Conservation (phyloP, 768 basidiomycete species). For the Kwoniella sp. region DNA sequence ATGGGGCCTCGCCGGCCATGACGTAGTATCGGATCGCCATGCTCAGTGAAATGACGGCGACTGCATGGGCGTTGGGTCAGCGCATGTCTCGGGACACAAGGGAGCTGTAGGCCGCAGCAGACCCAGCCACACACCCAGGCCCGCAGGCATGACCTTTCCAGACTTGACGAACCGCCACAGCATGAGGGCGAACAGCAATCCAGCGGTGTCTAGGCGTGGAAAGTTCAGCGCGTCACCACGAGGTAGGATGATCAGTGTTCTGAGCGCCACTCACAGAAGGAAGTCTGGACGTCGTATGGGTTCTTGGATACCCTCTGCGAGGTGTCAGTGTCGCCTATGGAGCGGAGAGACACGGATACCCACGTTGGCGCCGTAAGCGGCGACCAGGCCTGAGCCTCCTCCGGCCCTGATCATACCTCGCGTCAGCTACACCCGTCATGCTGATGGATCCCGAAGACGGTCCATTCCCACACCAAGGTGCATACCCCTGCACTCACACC, state of each 20-base stretch:
- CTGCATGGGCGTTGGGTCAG: not conserved
- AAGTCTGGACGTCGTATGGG: constrained; percentile 5
- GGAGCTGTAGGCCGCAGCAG: not conserved
- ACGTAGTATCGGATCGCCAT: constrained; percentile 16
- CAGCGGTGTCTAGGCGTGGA: not conserved
- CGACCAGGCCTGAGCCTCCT: not conserved
- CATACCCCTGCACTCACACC: constrained; percentile 7
- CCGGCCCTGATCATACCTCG: not conserved
- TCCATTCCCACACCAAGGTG: not conserved
- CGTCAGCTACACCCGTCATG: too few relatives aligned
- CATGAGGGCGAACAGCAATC: constrained; percentile 5
- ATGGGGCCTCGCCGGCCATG: not conserved
- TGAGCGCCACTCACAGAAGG: constrained; percentile 9
- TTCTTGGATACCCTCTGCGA: constrained; percentile 14
- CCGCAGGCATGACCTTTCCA: constrained; percentile 24
- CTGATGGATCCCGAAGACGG: too few relatives aligned
- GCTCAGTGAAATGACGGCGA: constrained; percentile 6
- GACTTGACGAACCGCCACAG: constrained; percentile 7
- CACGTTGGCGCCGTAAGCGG: constrained; percentile 20
- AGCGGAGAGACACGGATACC: constrained; percentile 6
- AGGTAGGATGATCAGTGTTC: too few relatives aligned
- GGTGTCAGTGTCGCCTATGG: too few relatives aligned
- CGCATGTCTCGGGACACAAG: not conserved
- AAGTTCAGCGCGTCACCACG: too few relatives aligned
- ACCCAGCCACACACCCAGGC: constrained; percentile 9